These are phyloP conservation scores for Diaporthe citri DNA, from an alignment of 2,329 filamentous ascomycete species.

Conservation along the genomic window DNA sequence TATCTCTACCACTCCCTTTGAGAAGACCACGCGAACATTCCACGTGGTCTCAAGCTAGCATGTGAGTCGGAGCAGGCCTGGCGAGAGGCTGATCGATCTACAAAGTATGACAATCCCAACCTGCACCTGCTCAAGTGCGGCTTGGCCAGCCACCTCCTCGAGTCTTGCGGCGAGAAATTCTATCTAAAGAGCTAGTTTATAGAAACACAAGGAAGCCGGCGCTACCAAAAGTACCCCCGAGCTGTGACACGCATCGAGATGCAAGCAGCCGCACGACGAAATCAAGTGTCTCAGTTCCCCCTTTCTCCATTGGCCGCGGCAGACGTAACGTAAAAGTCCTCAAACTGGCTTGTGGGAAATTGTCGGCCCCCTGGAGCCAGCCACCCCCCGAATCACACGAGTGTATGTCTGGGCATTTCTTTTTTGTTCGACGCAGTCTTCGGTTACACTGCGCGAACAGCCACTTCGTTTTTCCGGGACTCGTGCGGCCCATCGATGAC, in stretches of 20 bases:
- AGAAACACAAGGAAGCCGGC: constrained; percentile 7
- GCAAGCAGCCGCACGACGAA: constrained; percentile 9
- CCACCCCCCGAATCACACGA: background rate
- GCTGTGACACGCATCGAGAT: background rate
- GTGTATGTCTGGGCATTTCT: too few species aligned
- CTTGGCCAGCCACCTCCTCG: background rate
- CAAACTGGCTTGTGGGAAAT: background rate
- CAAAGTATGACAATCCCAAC: too few species aligned
- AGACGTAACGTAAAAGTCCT: background rate
- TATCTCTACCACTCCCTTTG: too few species aligned
- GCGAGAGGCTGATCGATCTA: too few species aligned
- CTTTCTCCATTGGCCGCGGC: background rate
- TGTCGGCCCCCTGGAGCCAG: background rate
- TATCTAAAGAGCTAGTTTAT: background rate
- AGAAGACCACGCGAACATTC: too few species aligned
- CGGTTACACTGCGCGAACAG: background rate
- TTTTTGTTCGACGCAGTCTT: background rate
- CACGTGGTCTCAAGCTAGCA: too few species aligned
- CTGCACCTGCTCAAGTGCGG: too few species aligned
- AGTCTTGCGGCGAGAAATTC: background rate
- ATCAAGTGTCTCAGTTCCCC: background rate
- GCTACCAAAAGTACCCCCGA: constrained; percentile 28
- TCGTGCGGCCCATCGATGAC: background rate
- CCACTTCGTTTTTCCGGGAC: constrained; percentile 4
- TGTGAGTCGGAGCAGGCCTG: too few species aligned